Evolutionary conservation across 2,329 filamentous ascomycete genomes (phyloP).

Genomic region (Graphiopsis chlorocephala): DNA sequence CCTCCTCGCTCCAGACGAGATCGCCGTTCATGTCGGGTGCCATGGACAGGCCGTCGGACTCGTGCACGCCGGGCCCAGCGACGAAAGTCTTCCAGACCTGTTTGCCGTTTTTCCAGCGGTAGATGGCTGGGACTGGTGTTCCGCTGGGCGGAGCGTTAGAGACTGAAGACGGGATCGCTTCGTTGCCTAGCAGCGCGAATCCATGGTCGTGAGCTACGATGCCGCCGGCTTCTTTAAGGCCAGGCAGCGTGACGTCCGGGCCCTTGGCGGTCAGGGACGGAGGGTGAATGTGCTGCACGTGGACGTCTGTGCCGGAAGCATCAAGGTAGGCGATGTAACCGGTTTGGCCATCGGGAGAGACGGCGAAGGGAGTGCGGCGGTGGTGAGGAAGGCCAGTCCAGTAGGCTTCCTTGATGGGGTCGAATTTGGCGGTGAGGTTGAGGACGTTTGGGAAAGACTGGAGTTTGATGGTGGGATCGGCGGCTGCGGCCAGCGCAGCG

Average conservation of each 20-base stretch:
- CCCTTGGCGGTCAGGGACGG: conserved; percentile 55
- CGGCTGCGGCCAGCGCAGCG: conserved; percentile 35
- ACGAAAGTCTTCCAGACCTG: conserved; percentile 60
- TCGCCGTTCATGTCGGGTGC: conserved; percentile 62
- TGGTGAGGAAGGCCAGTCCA: conserved; percentile 62
- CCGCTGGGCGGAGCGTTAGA: conserved; percentile 47
- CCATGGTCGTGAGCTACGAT: conserved; percentile 62
- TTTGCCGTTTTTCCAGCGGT: conserved; percentile 55
- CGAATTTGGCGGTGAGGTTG: conserved; percentile 52
- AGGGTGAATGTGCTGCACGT: conserved; percentile 56
- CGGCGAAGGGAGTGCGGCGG: conserved; percentile 60
- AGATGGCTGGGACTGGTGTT: conserved; percentile 57
- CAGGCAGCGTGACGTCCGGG: conserved; percentile 50
- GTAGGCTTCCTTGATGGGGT: conserved; percentile 59
- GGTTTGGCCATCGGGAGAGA: conserved; percentile 58
- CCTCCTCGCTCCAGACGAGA: conserved; percentile 57
- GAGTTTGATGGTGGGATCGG: conserved; percentile 42
- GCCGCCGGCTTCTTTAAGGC: conserved; percentile 58
- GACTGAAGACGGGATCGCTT: conserved; percentile 51
- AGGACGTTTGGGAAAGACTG: conserved; percentile 44
- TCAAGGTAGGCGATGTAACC: conserved; percentile 62
- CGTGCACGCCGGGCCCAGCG: conserved; percentile 55
- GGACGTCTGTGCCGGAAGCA: conserved; percentile 53
- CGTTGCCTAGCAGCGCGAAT: conserved; percentile 62
- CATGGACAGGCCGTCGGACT: conserved; percentile 46